phyloP scores from a whole-genome alignment of 1,139 yeast genomes.

The Maudiozyma humilis region DNA sequence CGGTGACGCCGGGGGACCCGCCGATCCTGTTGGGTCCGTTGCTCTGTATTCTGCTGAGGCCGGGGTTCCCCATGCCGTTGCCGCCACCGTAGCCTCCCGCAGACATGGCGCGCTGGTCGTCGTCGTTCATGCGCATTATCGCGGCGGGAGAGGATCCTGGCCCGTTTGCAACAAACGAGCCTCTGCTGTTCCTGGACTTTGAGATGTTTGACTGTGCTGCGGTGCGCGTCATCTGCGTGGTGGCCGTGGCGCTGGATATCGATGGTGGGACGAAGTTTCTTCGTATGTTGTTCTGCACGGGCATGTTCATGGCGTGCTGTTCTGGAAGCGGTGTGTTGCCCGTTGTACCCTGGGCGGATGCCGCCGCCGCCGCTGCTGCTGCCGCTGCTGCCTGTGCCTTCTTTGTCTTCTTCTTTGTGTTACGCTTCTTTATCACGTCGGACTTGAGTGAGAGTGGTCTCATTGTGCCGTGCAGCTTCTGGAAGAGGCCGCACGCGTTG shows the following conservation, averaged over 20 bases:
- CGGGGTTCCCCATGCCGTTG: not conserved
- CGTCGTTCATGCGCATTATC: not conserved
- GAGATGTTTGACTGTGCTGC: constrained; percentile 11
- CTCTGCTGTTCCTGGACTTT: constrained; percentile 8
- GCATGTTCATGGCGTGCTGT: too few species aligned
- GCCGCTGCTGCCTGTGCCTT: constrained; percentile 9
- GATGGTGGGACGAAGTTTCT: constrained; percentile 11
- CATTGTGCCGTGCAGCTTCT: constrained; percentile 89
- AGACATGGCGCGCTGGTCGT: not conserved
- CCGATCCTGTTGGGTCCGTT: not conserved
- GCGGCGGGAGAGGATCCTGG: not conserved
- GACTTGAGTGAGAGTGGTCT: constrained; percentile 87
- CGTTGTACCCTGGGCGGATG: not conserved
- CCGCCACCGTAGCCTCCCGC: constrained; percentile 5
- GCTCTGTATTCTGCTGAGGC: too few species aligned
- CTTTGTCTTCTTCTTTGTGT: constrained; percentile 32
- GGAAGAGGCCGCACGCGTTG: constrained; percentile 92
- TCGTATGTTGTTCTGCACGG: constrained; percentile 3
- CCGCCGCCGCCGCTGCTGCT: not conserved
- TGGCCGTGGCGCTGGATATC: constrained; percentile 10
- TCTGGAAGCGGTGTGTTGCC: too few species aligned
- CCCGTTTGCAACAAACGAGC: not conserved
- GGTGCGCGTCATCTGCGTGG: constrained; percentile 11
- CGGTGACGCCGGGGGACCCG: constrained; percentile 1
- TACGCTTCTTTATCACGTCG: constrained; percentile 84